These are phyloP conservation scores for Saturnispora hagleri DNA, from an alignment of 805 yeast species.

Conservation along the genomic window DNA sequence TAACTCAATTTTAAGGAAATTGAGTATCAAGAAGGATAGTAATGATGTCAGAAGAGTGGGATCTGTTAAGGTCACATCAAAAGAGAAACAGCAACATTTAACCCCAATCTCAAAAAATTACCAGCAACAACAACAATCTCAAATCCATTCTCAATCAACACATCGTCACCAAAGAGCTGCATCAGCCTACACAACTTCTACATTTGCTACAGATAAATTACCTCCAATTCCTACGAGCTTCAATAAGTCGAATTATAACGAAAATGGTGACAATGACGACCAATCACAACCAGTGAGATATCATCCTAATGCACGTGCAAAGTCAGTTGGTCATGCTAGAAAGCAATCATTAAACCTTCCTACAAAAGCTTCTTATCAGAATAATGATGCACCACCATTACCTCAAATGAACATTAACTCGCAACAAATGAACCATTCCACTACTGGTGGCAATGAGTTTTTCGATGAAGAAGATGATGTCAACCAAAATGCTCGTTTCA, in stretches of 20 bases:
- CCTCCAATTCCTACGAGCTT: constrained; percentile 4
- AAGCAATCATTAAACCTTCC: constrained; percentile 43
- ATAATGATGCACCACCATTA: constrained; percentile 34
- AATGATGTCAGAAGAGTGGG: constrained; percentile 47
- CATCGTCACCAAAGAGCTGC: constrained; percentile 30
- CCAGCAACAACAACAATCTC: not conserved
- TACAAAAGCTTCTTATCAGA: constrained; percentile 14
- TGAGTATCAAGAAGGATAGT: constrained; percentile 23
- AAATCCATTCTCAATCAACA: constrained; percentile 5
- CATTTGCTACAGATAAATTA: constrained; percentile 17
- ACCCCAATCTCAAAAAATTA: constrained; percentile 21
- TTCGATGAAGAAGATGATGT: constrained; percentile 43
- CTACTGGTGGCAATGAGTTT: constrained; percentile 43
- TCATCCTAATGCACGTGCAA: constrained; percentile 85
- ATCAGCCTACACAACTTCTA: constrained; percentile 29
- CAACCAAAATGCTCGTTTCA: constrained; percentile 18
- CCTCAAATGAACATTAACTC: constrained; percentile 23
- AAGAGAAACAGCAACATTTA: constrained; percentile 35
- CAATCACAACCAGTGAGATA: constrained; percentile 15
- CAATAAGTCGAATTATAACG: constrained; percentile 7
- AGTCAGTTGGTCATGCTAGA: constrained; percentile 74
- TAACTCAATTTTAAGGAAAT: constrained; percentile 26
- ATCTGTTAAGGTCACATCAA: constrained; percentile 51
- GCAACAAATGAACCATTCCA: constrained; percentile 20
- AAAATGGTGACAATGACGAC: constrained; percentile 23